phyloP scores from a whole-genome alignment of 108 stramenopile species.

The Cyclotella choctawhatcheeana region DNA sequence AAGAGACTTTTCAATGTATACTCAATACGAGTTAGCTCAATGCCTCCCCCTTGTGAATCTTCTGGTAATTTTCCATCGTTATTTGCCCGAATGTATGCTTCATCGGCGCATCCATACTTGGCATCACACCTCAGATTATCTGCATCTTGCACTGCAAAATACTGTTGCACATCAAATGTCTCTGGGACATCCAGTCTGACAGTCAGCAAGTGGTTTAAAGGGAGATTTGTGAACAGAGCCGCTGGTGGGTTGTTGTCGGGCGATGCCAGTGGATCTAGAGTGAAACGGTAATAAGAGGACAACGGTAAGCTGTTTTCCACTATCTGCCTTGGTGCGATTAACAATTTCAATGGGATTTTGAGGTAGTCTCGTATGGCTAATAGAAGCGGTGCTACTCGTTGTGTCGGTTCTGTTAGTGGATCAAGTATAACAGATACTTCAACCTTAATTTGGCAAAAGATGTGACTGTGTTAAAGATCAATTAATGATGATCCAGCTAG shows the following conservation, averaged over 20 bases:
- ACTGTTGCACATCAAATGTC: slow-evolving; percentile 95
- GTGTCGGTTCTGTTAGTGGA: slow-evolving; percentile 89
- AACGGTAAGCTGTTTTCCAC: slow-evolving; percentile 86
- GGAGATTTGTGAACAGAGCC: slow-evolving; percentile 87
- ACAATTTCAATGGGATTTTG: slow-evolving; percentile 66
- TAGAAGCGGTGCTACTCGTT: slow-evolving; percentile 85
- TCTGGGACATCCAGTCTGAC: slow-evolving; percentile 95
- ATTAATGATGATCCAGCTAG: neutral
- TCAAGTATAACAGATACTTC: slow-evolving; percentile 84
- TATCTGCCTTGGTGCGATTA: slow-evolving; percentile 67
- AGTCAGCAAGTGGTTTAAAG: slow-evolving; percentile 90
- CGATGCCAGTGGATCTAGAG: slow-evolving; percentile 67
- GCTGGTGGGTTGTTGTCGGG: slow-evolving; percentile 52
- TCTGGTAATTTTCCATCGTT: slow-evolving; percentile 8
- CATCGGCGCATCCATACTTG: slow-evolving; percentile 69
- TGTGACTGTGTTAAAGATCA: neutral
- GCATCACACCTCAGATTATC: slow-evolving; percentile 95
- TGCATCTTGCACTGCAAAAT: slow-evolving; percentile 85
- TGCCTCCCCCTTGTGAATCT: slow-evolving; percentile 12
- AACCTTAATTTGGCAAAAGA: slow-evolving; percentile 27
- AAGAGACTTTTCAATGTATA: slow-evolving; percentile 88
- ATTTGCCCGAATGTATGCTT: slow-evolving; percentile 35
- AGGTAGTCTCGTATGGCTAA: slow-evolving; percentile 77
- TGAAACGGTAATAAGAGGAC: slow-evolving; percentile 94
- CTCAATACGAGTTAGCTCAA: slow-evolving; percentile 71